A percentile compares a stretch with the other conserved stretches of the same genome.
phyloP scores from a whole-genome alignment of 176 grass and related monocot genomes.

The Triticum urartu region DNA sequence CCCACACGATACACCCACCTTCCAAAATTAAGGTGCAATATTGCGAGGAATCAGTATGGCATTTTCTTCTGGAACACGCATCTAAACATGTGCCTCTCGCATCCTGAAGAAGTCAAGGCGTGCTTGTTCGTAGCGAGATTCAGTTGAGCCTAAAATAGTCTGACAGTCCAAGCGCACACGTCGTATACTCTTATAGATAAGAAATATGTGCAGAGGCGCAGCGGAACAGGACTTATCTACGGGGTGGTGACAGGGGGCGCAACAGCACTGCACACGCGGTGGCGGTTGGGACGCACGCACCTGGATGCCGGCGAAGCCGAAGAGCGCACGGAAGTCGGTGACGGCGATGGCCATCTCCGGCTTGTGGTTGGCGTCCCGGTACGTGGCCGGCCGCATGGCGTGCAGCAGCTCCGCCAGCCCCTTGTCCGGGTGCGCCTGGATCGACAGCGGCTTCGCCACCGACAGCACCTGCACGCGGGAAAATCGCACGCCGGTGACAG shows the following conservation, averaged over 20 bases:
- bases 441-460: conserved; percentile 90
- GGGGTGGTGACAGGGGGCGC: no score
- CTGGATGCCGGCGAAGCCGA: conserved; percentile 74
- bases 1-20: no score
- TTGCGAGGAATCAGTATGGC: neutral
- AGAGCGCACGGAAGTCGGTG: conserved; percentile 87
- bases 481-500: neutral
- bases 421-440: conserved; percentile 98
- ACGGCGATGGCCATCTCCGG: conserved; percentile 96
- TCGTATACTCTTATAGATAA: no score
- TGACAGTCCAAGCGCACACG: neutral
- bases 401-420: conserved; percentile 69
- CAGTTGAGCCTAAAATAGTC: neutral
- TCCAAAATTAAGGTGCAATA: neutral
- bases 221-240: neutral
- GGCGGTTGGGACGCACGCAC: conserved; percentile 6
- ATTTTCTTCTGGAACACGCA: neutral
- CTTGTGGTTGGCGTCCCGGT: conserved; percentile 90
- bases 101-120: neutral
- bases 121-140: neutral
- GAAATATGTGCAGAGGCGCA: no score
- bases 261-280: neutral
- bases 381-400: conserved; percentile 56
- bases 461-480: conserved; percentile 55
- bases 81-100: neutral